A percentile compares a stretch with the other conserved stretches of the same genome.
Evolutionary conservation across 2,329 filamentous ascomycete genomes (phyloP).

Genomic region (Penicillium sp.): DNA sequence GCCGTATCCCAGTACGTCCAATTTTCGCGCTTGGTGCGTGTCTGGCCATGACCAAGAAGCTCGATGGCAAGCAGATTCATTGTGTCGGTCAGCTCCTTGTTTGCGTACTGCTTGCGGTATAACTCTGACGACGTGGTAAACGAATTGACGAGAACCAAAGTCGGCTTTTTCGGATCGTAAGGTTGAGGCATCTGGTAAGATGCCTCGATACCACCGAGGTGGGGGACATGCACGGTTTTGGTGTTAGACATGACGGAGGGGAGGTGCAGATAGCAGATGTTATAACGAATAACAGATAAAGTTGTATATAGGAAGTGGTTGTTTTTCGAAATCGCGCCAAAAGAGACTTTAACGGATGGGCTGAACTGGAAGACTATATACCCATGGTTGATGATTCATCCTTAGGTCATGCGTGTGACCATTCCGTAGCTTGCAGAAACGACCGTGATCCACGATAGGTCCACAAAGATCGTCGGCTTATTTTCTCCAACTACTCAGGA

Average conservation of each 20-base stretch:
- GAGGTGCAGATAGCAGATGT: background rate
- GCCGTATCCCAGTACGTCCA: slow-evolving; percentile 58
- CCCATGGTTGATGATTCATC: background rate
- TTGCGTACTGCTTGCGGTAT: slow-evolving; percentile 41
- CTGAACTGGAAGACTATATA: background rate
- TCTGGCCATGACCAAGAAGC: slow-evolving; percentile 53
- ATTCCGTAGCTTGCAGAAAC: background rate
- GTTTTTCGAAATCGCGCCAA: background rate
- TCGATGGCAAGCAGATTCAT: slow-evolving; percentile 57
- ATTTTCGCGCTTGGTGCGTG: slow-evolving; percentile 43
- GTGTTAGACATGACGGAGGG: slow-evolving; percentile 1
- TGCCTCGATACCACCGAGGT: slow-evolving; percentile 4
- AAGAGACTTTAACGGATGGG: background rate
- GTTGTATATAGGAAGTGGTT: background rate
- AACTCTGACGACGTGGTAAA: slow-evolving; percentile 51
- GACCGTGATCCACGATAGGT: background rate
- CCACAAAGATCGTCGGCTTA: background rate
- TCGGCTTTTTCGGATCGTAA: slow-evolving; percentile 52
- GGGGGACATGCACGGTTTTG: slow-evolving; percentile 2
- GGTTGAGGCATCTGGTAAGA: slow-evolving; percentile 47
- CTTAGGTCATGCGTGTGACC: background rate
- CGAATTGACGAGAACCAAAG: slow-evolving; percentile 51
- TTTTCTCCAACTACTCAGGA: background rate
- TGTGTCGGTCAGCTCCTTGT: slow-evolving; percentile 32
- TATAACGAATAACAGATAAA: background rate